These are phyloP conservation scores for Elaphomyces granulatus DNA, from an alignment of 495 filamentous ascomycete species.

Conservation along the genomic window DNA sequence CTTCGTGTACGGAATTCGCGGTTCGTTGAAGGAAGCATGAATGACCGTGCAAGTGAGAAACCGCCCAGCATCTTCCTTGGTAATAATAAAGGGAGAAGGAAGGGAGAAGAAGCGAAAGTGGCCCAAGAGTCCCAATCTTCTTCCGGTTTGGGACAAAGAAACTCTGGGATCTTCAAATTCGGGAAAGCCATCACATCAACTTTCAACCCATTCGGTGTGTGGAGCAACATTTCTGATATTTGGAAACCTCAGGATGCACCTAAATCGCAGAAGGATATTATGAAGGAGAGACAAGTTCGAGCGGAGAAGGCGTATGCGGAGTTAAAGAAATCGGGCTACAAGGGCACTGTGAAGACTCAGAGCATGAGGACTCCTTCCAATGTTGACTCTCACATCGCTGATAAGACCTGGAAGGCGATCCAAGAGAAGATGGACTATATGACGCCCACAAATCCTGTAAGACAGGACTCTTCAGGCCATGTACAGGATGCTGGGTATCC, in stretches of 20 bases:
- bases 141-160: constrained; percentile 1
- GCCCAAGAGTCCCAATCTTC: not conserved
- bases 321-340: constrained; percentile 44
- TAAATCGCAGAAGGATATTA: constrained; percentile 19
- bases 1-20: constrained; percentile 35
- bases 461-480: constrained; percentile 12
- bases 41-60: constrained; percentile 52
- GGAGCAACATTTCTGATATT: constrained; percentile 23
- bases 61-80: constrained; percentile 50
- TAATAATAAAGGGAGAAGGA: constrained; percentile 17
- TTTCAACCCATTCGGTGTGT: constrained; percentile 39
- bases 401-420: constrained; percentile 28
- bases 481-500: not conserved
- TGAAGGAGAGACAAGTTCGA: constrained; percentile 26
- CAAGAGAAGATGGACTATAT: constrained; percentile 24
- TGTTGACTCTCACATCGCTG: constrained; percentile 14
- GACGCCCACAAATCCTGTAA: constrained; percentile 8
- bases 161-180: constrained; percentile 43
- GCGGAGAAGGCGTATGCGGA: constrained; percentile 45
- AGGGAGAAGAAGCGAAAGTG: not conserved
- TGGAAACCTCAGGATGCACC: constrained; percentile 18
- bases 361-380: not conserved
- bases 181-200: constrained; percentile 42
- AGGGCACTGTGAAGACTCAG: constrained; percentile 27
- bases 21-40: constrained; percentile 66